Evolutionary conservation across 495 filamentous ascomycete genomes (phyloP), one percentile per base, ranked within the genome.

Genomic region (Lepraria neglecta): DNA sequence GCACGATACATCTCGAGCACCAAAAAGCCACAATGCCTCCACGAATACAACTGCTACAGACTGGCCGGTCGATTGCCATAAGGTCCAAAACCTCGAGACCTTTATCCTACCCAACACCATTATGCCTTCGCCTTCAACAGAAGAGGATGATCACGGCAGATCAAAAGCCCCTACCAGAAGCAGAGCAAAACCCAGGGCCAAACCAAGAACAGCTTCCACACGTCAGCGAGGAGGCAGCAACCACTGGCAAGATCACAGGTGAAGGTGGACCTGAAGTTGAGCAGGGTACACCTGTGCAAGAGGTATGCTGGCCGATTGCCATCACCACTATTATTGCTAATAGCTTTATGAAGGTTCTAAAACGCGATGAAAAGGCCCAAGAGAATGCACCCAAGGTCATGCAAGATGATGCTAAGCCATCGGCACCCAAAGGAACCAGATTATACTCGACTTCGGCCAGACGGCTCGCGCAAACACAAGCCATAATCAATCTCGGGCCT

Each of bases 351-450:
- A 64, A 91, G 87, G 79, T 89, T 60, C 75, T 91, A 46, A 73
- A 83, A 63, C 82, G 81, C 52, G 85, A 88, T 65, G 76, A 82
- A 63, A 76, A 84, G 55, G 79, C 76, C 58, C 74, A 76, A 65
- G 81, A 87, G 61, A 81, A 88, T 52, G 82, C 84, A 31, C 87
- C 88, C 28, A 78, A 87, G 71, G 80, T 90, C 6, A 78, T 90
- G 71, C 80, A 85, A 64, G 79, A 87, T 56, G 74, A 82, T 58
- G 68, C 80, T 6, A 75, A 78, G 56, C 59, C 65, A 1, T 62
- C 63, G 4, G 67, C 67, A 33, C 70, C 73, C 0, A 75, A 74
- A 35, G 77, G 81, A 58, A 74, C 73, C 19, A 77, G 84, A 52
- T 80, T 82, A 0, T 86, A 82, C 70, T 86, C 84, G 24, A 87